Percentiles rank a stretch among this genome's conserved stretches.
phyloP scores from a whole-genome alignment of 805 yeast species.

The Candida bentonensis region DNA sequence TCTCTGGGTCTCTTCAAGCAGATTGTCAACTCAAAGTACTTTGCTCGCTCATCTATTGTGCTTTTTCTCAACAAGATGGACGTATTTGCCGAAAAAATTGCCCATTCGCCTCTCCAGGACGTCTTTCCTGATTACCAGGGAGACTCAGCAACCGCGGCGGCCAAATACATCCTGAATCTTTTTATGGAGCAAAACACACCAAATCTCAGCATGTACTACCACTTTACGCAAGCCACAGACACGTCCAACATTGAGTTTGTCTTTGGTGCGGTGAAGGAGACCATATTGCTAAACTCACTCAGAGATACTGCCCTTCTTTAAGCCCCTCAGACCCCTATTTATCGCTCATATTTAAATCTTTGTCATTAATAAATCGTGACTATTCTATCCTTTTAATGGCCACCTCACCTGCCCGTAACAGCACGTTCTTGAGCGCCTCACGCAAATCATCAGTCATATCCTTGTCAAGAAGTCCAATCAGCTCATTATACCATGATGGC shows the following conservation, averaged over 20 bases:
- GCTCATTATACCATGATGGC: slow-evolving; percentile 10
- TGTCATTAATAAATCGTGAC: neutral
- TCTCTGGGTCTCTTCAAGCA: slow-evolving; percentile 76
- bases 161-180: slow-evolving; percentile 82
- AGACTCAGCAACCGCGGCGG: slow-evolving; percentile 74
- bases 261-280: slow-evolving; percentile 71
- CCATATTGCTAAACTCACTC: slow-evolving; percentile 60
- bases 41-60: slow-evolving; percentile 72
- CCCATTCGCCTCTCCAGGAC: slow-evolving; percentile 64
- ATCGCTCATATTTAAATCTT: neutral
- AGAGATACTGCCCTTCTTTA: slow-evolving; percentile 62
- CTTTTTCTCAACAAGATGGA: slow-evolving; percentile 83
- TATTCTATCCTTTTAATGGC: slow-evolving; percentile 3
- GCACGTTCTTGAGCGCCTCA: slow-evolving; percentile 19
- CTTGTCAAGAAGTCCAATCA: slow-evolving; percentile 20
- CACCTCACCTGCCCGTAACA: slow-evolving; percentile 36
- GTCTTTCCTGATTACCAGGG: slow-evolving; percentile 87
- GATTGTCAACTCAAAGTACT: slow-evolving; percentile 88
- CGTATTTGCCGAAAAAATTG: slow-evolving; percentile 73
- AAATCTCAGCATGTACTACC: slow-evolving; percentile 72
- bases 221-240: slow-evolving; percentile 86
- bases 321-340: slow-evolving; percentile 5
- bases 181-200: slow-evolving; percentile 75
- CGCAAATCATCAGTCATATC: slow-evolving; percentile 24
- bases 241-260: slow-evolving; percentile 79